Evolutionary conservation across 1,284 basidiomycete species (phyloP), one percentile per base, ranked within the genome.

Genomic region (Rhizopogon hawkerae): DNA sequence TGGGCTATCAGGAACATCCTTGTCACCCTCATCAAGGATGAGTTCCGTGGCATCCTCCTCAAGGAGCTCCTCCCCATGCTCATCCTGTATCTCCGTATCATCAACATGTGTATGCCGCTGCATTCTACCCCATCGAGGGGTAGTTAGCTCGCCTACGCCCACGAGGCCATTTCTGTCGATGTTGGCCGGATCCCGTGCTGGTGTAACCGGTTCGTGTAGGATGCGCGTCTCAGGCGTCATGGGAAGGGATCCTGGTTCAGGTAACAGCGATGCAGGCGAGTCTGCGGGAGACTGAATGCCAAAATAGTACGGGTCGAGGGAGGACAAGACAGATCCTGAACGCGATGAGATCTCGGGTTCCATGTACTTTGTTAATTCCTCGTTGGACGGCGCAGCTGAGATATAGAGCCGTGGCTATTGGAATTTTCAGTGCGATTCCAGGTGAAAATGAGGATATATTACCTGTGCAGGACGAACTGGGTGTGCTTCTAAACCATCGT

Each of bases 101-200:
- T 70, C 65, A 44, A 69, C 68, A 39, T 69, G 60, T 31, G 59
- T 61, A 35, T 63, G 52, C 38, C 58, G 61, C 5, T 50, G 18
- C 33, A 67, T 64, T 56, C 71, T 72, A 49, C 79, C 77, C 94
- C 93, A 98, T 55, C 93, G 80, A 35, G 95, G 95, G n/a, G 95
- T 98, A 5, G 92, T 76, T n/a, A 98, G 79, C 69, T 98, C 95
- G 35, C 95, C 95, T 8, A 98, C 89, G 16, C 95, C 95, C 48
- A 98, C 83, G 36, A 98, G 79, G 21, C 83, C 89, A 13, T 84
- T 79, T 49, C 95, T 78, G 70, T 98, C 94, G 56, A 94, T 92
- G 54, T 75, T 69, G 8, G 87, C 81, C 9, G 89, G 89, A 68
- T 92, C 87, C 56, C 77, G 75, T 36, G 75, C 81, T n/a, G 88